A percentile compares a stretch with the other conserved stretches of the same genome.
Conservation (phyloP, 2,329 filamentous ascomycete genomes). For the Apiospora kogelbergensis region DNA sequence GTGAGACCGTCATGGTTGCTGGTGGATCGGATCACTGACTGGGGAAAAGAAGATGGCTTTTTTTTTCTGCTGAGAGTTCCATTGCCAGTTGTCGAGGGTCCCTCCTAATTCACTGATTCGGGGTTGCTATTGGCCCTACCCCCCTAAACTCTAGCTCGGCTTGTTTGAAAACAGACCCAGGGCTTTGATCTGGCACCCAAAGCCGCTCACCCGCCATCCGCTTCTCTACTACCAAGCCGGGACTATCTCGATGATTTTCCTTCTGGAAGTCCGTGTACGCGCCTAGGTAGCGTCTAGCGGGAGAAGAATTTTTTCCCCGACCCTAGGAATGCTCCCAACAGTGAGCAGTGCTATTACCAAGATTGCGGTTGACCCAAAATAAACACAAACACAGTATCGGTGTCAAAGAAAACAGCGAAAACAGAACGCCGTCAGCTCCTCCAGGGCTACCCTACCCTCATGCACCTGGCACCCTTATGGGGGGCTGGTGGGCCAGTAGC, state of each 20-base stretch:
- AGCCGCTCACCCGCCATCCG: not conserved
- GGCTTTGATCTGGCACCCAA: slow-evolving; percentile 1
- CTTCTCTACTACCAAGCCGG: not conserved
- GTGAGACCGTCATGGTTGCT: not conserved
- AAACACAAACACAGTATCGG: not conserved
- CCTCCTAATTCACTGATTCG: not conserved
- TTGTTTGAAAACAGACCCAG: slow-evolving; percentile 1
- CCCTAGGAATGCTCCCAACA: not conserved
- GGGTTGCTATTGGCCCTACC: not conserved
- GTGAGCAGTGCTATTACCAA: not conserved
- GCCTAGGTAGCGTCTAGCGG: not conserved
- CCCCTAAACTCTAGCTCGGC: not conserved
- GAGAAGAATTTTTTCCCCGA: not conserved
- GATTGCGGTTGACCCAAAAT: not conserved
- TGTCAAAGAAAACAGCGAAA: not conserved
- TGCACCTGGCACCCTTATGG: not conserved
- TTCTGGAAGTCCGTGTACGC: slow-evolving; percentile 2
- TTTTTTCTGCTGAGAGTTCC: not conserved
- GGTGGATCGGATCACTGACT: slow-evolving; percentile 4
- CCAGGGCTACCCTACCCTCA: slow-evolving; percentile 2
- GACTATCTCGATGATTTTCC: slow-evolving; percentile 6
- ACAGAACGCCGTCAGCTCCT: not conserved
- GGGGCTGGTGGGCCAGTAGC: not conserved
- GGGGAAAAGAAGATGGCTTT: slow-evolving; percentile 7
- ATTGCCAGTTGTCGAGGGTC: not conserved